phyloP scores from a whole-genome alignment of 495 filamentous ascomycete genomes.

The Neurospora sp. region DNA sequence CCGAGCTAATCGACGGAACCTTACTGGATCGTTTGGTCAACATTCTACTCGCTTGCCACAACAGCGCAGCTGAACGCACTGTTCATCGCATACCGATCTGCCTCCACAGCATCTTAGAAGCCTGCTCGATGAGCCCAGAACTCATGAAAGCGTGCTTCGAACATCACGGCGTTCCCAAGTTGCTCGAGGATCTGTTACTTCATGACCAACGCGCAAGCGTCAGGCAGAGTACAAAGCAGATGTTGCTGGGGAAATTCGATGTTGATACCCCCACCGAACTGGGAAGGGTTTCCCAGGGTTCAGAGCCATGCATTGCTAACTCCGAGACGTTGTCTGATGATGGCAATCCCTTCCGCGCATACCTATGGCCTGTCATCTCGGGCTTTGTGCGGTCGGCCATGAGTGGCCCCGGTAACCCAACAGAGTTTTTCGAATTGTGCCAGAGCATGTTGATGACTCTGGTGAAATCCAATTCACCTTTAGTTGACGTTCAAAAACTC shows the following conservation, averaged over 20 bases:
- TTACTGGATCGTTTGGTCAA: conserved; percentile 29
- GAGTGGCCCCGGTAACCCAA: conserved; percentile 24
- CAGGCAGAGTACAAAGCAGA: conserved; percentile 29
- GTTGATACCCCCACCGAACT: not conserved
- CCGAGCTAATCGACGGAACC: conserved; percentile 18
- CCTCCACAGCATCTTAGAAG: conserved; percentile 56
- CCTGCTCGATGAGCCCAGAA: conserved; percentile 44
- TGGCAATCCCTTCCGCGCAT: conserved; percentile 21
- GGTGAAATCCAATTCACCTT: conserved; percentile 36
- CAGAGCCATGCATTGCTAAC: not conserved
- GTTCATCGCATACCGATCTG: conserved; percentile 28
- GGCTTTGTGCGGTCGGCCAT: conserved; percentile 31
- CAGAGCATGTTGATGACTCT: conserved; percentile 46
- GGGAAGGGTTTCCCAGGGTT: not conserved
- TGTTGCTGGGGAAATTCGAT: conserved; percentile 24
- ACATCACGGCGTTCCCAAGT: conserved; percentile 17
- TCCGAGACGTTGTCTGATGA: not conserved
- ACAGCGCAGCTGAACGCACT: not conserved
- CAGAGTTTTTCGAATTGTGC: conserved; percentile 35
- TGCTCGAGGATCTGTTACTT: conserved; percentile 33
- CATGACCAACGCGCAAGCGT: conserved; percentile 29
- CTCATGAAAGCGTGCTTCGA: conserved; percentile 51
- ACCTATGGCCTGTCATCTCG: conserved; percentile 41
- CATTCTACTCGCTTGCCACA: conserved; percentile 15
- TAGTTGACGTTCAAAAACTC: conserved; percentile 35